Conservation (phyloP, 2,329 filamentous ascomycete genomes). For the Aspergillus oerlinghausenensis region DNA sequence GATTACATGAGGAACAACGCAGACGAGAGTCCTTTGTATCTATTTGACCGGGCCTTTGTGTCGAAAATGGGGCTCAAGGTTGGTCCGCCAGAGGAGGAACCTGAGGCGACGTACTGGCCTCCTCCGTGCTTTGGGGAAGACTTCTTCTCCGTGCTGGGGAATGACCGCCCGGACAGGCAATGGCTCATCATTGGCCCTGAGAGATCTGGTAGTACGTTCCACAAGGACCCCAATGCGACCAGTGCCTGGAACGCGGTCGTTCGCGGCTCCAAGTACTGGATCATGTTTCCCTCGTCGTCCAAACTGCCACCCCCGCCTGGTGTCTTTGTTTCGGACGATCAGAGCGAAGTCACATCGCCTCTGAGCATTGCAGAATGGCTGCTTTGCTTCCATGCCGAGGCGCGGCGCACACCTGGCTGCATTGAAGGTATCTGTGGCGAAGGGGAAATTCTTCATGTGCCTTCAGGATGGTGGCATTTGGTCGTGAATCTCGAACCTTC, state of each 20-base stretch:
- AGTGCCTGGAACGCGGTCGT: constrained; percentile 92
- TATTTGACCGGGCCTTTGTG: constrained; percentile 83
- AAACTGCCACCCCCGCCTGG: constrained; percentile 68
- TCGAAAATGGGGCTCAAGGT: constrained; percentile 74
- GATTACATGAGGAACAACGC: constrained; percentile 73
- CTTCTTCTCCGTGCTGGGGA: constrained; percentile 72
- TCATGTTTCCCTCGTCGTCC: constrained; percentile 81
- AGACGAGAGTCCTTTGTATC: constrained; percentile 87
- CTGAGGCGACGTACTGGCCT: constrained; percentile 64
- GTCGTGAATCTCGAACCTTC: constrained; percentile 83
- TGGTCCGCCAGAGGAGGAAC: constrained; percentile 40
- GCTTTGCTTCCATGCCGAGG: constrained; percentile 80
- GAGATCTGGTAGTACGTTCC: constrained; percentile 87
- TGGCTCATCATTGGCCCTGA: constrained; percentile 91
- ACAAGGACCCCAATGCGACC: constrained; percentile 71
- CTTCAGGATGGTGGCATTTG: constrained; percentile 94
- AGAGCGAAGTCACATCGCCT: constrained; percentile 88
- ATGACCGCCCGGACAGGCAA: constrained; percentile 76
- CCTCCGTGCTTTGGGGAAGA: constrained; percentile 84
- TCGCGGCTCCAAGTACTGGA: constrained; percentile 92
- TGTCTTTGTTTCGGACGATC: constrained; percentile 82
- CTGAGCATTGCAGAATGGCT: constrained; percentile 97
- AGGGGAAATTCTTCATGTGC: constrained; percentile 88
- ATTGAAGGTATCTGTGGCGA: constrained; percentile 77
- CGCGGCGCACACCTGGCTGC: constrained; percentile 69